Evolutionary conservation across 257 asterid species (phyloP), one percentile per base, ranked within the genome.

Genomic region (Euphrasia confusa): DNA sequence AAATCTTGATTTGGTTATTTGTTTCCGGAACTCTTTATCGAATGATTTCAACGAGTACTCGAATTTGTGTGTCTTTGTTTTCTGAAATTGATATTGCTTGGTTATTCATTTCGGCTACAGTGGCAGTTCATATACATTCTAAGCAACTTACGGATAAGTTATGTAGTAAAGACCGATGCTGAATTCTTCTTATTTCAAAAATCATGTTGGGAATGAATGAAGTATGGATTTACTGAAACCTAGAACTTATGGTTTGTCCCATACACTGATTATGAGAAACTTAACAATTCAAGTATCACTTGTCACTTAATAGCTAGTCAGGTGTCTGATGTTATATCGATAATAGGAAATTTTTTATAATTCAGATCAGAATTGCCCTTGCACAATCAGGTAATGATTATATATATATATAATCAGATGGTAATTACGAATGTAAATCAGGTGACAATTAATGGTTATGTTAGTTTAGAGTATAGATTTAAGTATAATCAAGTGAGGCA

Each of bases 191-290:
- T 39, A 39, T 39, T 21, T 21, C 24, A 21, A 21, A 21, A 21
- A 21, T 40, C 48, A 40, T 40, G 47, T 40, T 40, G 48, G 48
- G 10, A 40, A 40, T 40, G 48, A 40, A 11, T 40, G 9, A 4
- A 40, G 48, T 40, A 40, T 40, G 3, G 8, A 8, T 40, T 32
- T 4, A 32, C 48, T 39, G 48, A 9, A 12, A 42, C 48, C 48
- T 10, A 18, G 21, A 15, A 50, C 53, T 45, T 10, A 53, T 60
- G 24, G 66, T 32, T 68, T 50, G 12, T 17, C 33, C 49, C 33
- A 39, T 44, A 28, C 35, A 7, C 15, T 54, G 62, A 40, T 26
- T 52, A 26, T 13, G 40, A 47, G 13, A 42, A 12, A 12, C 13
- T 8, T 4, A 58, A 37, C 27, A 55, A 47, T 52, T 4, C 8